These are phyloP conservation scores for Ophiostoma populinum DNA, from an alignment of 2,329 filamentous ascomycete genomes.

Conservation along the genomic window DNA sequence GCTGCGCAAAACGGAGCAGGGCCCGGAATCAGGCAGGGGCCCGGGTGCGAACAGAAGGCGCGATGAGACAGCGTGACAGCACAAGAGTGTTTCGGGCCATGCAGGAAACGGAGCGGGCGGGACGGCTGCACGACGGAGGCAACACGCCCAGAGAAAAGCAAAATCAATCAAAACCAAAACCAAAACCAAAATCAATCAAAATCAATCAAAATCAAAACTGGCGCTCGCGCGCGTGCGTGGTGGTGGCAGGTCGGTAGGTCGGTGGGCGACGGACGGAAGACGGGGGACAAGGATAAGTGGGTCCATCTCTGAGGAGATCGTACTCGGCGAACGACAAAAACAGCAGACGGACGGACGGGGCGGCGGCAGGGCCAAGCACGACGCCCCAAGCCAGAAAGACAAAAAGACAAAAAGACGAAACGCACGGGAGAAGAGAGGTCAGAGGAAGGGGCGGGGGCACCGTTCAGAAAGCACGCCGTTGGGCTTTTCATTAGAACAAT, in stretches of 20 bases:
- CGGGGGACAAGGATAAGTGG: slow-evolving; percentile 10
- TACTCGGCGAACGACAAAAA: slow-evolving; percentile 1
- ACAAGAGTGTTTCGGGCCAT: background rate
- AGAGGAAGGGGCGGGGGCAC: no score
- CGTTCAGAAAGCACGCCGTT: no score
- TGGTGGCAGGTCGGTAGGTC: slow-evolving; percentile 9
- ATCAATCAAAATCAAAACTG: background rate
- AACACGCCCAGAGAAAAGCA: background rate
- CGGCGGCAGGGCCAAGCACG: slow-evolving; percentile 9
- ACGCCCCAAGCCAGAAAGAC: no score
- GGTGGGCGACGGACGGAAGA: slow-evolving; percentile 12
- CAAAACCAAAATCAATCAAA: background rate
- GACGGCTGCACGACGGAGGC: no score
- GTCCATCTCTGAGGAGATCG: slow-evolving; percentile 3
- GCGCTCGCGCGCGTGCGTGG: slow-evolving; percentile 6
- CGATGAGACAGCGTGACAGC: background rate
- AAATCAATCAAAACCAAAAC: background rate
- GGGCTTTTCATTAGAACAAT: no score
- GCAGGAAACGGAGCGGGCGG: no score
- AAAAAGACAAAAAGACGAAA: background rate
- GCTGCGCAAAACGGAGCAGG: no score
- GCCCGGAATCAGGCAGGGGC: background rate
- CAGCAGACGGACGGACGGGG: slow-evolving; percentile 8
- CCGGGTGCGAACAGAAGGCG: background rate
- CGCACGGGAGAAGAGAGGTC: background rate